A percentile compares a stretch with the other conserved stretches of the same genome.
These are phyloP conservation scores for Coelastrella sp. DNA, from an alignment of 139 green algal genomes.

Conservation along the genomic window DNA sequence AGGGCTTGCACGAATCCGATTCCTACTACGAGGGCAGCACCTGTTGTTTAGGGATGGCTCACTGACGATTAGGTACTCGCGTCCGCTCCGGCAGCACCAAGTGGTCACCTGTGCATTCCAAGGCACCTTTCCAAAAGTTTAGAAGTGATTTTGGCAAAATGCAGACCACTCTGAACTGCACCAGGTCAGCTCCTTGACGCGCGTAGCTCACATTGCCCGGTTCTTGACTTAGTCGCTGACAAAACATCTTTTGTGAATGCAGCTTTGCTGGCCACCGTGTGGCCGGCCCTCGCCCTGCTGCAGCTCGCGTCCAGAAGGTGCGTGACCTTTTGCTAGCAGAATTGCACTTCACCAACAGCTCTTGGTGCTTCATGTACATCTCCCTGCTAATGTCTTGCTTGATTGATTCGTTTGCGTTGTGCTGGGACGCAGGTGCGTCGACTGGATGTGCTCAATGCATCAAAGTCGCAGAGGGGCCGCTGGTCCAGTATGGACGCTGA, in stretches of 20 bases:
- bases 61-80: background rate
- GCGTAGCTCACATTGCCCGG: background rate
- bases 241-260: background rate
- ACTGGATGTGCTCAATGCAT: background rate
- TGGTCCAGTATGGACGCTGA: constrained; percentile 90
- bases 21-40: constrained; percentile 5
- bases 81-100: background rate
- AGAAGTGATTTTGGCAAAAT: background rate
- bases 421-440: constrained; percentile 2
- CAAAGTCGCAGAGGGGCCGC: constrained; percentile 68
- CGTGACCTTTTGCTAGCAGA: background rate
- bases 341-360: background rate
- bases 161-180: constrained; percentile 12
- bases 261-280: constrained; percentile 1
- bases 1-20: background rate
- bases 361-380: too few species aligned
- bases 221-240: background rate
- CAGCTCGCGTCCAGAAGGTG: constrained; percentile 28
- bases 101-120: background rate
- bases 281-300: background rate
- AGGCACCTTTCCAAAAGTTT: background rate
- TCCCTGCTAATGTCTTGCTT: background rate
- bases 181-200: background rate
- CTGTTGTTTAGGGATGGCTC: background rate
- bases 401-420: too few species aligned